These are phyloP conservation scores for Melanomma pulvis-pyrius DNA, from an alignment of 495 filamentous ascomycete species.

Conservation along the genomic window DNA sequence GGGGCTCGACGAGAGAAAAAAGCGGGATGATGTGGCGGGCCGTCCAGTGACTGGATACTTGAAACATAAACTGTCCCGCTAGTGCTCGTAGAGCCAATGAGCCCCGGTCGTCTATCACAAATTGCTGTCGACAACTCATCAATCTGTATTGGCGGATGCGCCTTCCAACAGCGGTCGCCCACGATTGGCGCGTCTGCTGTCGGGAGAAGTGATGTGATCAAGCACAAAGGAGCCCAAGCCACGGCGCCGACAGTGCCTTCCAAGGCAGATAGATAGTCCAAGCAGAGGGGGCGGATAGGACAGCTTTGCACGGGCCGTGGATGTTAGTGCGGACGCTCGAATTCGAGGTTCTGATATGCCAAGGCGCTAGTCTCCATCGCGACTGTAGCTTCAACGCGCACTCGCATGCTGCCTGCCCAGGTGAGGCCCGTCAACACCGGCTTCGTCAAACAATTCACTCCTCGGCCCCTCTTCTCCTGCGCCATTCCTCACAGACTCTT, in stretches of 20 bases:
- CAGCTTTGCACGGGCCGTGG: not conserved
- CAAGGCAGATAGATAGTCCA: not conserved
- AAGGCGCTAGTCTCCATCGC: constrained; percentile 15
- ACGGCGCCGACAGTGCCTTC: not conserved
- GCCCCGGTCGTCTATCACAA: constrained; percentile 7
- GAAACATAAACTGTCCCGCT: constrained; percentile 39
- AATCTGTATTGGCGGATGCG: constrained; percentile 31
- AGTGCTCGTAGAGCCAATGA: constrained; percentile 28
- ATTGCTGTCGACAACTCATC: constrained; percentile 38
- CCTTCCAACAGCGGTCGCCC: constrained; percentile 4
- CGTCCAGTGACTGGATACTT: constrained; percentile 25
- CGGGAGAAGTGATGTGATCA: constrained; percentile 5
- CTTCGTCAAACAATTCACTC: not conserved
- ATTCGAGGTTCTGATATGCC: not conserved
- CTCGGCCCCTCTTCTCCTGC: not conserved
- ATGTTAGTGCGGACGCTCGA: not conserved
- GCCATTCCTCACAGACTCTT: not conserved
- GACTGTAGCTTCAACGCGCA: constrained; percentile 4
- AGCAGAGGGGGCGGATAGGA: not conserved
- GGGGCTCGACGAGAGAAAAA: constrained; percentile 9
- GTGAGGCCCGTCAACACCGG: not conserved
- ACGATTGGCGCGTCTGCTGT: constrained; percentile 29
- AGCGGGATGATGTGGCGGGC: constrained; percentile 23
- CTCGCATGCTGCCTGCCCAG: constrained; percentile 1
- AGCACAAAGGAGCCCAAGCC: not conserved